Evolutionary conservation across 179 eudicot genomes (phyloP).

Genomic region (Pouteria campechiana): DNA sequence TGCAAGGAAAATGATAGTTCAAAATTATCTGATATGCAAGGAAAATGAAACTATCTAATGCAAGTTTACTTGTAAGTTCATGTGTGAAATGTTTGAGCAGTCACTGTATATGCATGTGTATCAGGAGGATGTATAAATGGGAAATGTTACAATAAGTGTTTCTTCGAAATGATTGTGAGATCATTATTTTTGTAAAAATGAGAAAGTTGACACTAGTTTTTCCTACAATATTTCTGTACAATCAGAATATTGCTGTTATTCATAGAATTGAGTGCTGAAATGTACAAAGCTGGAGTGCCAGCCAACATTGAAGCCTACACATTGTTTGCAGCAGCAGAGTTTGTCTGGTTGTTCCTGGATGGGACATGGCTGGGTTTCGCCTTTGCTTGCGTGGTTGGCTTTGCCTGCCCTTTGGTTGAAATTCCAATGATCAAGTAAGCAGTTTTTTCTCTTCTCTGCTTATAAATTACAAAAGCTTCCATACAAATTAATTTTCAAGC

Average conservation of each 20-base stretch:
- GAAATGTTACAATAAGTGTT: no score
- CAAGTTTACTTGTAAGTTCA: no score
- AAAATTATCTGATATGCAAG: no score
- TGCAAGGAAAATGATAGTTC: no score
- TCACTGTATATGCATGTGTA: no score
- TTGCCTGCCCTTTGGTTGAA: conserved; percentile 77
- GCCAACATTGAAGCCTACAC: conserved; percentile 71
- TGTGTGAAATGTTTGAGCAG: no score
- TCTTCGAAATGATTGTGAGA: no score
- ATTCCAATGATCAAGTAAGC: conserved; percentile 67
- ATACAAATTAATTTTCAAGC: not conserved
- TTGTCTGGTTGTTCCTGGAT: conserved; percentile 53
- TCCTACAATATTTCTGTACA: not conserved
- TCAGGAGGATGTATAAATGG: no score
- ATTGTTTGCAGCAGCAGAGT: conserved; percentile 66
- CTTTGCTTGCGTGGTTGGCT: conserved; percentile 56
- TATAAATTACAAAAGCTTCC: not conserved
- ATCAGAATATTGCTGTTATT: conserved; percentile 53
- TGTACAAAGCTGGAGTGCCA: conserved; percentile 71
- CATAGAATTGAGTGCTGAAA: conserved; percentile 63
- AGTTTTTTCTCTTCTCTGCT: not conserved
- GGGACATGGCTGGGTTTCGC: conserved; percentile 60
- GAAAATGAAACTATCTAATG: no score
- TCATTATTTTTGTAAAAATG: not conserved
- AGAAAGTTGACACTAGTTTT: not conserved